A percentile compares a stretch with the other conserved stretches of the same genome.
phyloP scores from a whole-genome alignment of 768 basidiomycete genomes.

The Pulveroboletus sp. region DNA sequence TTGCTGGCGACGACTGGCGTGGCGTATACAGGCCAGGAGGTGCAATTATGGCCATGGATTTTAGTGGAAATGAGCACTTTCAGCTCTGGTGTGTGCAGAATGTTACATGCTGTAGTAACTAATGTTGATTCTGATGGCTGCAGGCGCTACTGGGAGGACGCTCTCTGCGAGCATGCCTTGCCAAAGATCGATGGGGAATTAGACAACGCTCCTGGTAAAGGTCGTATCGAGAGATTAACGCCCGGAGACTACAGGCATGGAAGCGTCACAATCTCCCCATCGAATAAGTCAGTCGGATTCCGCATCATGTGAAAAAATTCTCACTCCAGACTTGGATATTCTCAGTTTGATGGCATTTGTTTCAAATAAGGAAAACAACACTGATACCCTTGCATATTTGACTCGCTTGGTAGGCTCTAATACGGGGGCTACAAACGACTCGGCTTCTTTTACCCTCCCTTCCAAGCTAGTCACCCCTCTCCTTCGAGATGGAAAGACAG shows the following conservation, averaged over 20 bases:
- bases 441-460: slow-evolving; percentile 30
- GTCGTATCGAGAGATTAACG: slow-evolving; percentile 42
- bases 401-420: slow-evolving; percentile 31
- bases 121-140: neutral
- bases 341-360: slow-evolving; percentile 36
- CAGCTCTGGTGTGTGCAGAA: slow-evolving; percentile 36
- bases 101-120: neutral
- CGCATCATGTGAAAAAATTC: neutral
- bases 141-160: slow-evolving; percentile 45
- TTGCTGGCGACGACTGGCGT: slow-evolving; percentile 41
- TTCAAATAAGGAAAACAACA: slow-evolving; percentile 41
- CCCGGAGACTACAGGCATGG: slow-evolving; percentile 36
- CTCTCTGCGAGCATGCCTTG: slow-evolving; percentile 21
- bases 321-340: slow-evolving; percentile 6
- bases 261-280: slow-evolving; percentile 29
- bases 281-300: slow-evolving; percentile 32
- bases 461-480: slow-evolving; percentile 35
- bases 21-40: slow-evolving; percentile 36
- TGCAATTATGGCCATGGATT: slow-evolving; percentile 39
- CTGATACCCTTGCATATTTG: slow-evolving; percentile 37
- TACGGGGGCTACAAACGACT: slow-evolving; percentile 28
- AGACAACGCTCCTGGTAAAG: slow-evolving; percentile 37
- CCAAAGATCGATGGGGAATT: slow-evolving; percentile 38
- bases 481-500: slow-evolving; percentile 28
- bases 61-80: slow-evolving; percentile 39